Evolutionary conservation across 225 moss, liverwort and hornwort species (phyloP), one percentile per base, ranked within the genome.

Genomic region (Climacium dendroides): DNA sequence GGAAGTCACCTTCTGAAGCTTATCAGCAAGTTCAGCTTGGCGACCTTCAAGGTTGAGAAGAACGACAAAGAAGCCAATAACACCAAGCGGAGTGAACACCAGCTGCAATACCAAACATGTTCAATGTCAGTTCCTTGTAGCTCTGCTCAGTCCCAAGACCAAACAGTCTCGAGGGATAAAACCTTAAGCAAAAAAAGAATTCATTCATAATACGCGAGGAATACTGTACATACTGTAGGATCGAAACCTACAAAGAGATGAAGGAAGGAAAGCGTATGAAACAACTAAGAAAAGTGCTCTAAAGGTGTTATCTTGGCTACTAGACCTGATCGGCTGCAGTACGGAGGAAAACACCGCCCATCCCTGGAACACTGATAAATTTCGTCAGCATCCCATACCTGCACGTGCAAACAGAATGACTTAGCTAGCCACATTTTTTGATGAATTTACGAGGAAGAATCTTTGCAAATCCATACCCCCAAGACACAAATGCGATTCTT

Each of bases 291-390:
- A 47, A 83, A 88, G 43, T 60, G 63, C 63, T 73, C 58, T 41
- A 65, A 86, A 24, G 23, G 54, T 74, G 37, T 34, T 76, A 24
- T 61, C 48, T 83, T 70, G 43, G 80, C 30, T 76, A 76, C 63
- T 91, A 85, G 86, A 98, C 98, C 95, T 99, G 98, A 92, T 99
- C 98, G 11, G 96, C 91, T 58, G 93, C 98, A 70, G 96, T 96
- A 69, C 97, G 96, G 26, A 97, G 85, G 45, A 96, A 87, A 69
- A 96, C 93, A 57, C 98, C 98, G 48, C 92, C 90, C 53, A 95
- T 74, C 66, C 98, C 98, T 79, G 96, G 95, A 63, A 94, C 88
- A 24, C 89, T 87, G 55, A 99, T 93, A 39, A 95, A 85, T 87
- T 54, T 99, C 17, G 97, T 89, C 82, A 99, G 90, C 57, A 87